Evolutionary conservation across 2,329 filamentous ascomycete species (phyloP), one percentile per base, ranked within the genome.

Genomic region (Escovopsis sp.): DNA sequence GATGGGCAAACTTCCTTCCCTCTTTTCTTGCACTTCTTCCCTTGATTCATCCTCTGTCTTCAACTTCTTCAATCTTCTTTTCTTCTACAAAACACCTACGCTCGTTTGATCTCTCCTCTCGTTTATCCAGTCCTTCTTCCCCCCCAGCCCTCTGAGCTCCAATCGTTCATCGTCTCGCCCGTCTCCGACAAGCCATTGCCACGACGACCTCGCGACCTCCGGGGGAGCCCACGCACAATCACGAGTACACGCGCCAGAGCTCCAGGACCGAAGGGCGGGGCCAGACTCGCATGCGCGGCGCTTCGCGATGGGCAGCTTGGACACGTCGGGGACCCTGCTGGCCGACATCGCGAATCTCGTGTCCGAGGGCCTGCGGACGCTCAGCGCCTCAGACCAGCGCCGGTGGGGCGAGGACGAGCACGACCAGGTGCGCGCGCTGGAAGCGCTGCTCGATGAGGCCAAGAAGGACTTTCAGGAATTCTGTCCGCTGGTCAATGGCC

Each of bases 391-490:
- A 51, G 73, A 77, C 57, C 76, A 75, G 59, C 65, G 66, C 37
- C 67, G 70, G 47, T 77, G 74, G 74, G 70, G 68, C 0, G 60
- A 64, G 19, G 72, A 76, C 62, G 73, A 77, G 60, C 69, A 73
- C 53, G 73, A 77, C 53, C 74, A 77, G 60, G 56, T 70, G 44
- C 69, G 66, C 44, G 67, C 70, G 39, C 62, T 78, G 42, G 68
- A 75, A 51, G 61, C 65, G 33, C 63, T 67, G n/a, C 63, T 78
- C 41, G 71, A 76, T 53, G 72, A 75, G 49, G 74, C 74, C 43
- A 73, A 70, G 58, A 68, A 66, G 55, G 73, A 78, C 58, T 78
- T 77, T 48, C 73, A 77, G 59, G 67, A 73, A 52, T 61, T 78
- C 45, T 66, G 67, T 19, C 63, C 64, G 38, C 60, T 77, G 36